Evolutionary conservation across 1,139 yeast genomes (phyloP).

Genomic region (Hemisphaericaspora lyxosophila): DNA sequence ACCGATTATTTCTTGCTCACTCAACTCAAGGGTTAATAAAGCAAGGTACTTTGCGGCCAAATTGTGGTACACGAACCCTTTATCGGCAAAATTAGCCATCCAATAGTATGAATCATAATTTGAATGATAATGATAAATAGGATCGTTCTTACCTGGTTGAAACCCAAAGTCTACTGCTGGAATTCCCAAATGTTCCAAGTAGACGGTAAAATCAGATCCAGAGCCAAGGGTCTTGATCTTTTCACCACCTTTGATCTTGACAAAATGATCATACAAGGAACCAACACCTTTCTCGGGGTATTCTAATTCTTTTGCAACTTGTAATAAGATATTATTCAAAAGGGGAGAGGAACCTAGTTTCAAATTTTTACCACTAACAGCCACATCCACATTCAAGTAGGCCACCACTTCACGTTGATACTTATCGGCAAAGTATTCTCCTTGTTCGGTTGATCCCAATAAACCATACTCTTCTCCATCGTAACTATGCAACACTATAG

Average conservation of each 20-base stretch:
- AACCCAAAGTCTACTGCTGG: constrained; percentile 45
- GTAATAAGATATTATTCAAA: constrained; percentile 32
- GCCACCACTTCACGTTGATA: constrained; percentile 43
- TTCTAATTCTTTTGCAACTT: constrained; percentile 33
- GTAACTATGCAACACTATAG: constrained; percentile 41
- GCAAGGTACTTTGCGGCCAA: constrained; percentile 61
- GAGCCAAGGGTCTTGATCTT: constrained; percentile 39
- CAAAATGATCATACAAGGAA: constrained; percentile 61
- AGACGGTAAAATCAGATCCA: constrained; percentile 50
- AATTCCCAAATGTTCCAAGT: constrained; percentile 48
- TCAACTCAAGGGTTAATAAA: constrained; percentile 49
- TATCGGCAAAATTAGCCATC: constrained; percentile 57
- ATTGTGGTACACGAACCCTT: constrained; percentile 53
- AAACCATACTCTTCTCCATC: constrained; percentile 53
- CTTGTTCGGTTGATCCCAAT: constrained; percentile 48
- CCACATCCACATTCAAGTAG: constrained; percentile 43
- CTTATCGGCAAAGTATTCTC: constrained; percentile 38
- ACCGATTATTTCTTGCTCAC: constrained; percentile 54
- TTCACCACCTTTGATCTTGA: constrained; percentile 30
- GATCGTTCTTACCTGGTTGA: constrained; percentile 30
- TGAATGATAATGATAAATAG: constrained; percentile 59
- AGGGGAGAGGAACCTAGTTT: constrained; percentile 40
- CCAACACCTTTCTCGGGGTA: constrained; percentile 49
- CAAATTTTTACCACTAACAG: constrained; percentile 37
- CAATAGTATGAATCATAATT: constrained; percentile 58